Conservation (phyloP, 129 eudicot genomes). For the Arctium lappa region DNA sequence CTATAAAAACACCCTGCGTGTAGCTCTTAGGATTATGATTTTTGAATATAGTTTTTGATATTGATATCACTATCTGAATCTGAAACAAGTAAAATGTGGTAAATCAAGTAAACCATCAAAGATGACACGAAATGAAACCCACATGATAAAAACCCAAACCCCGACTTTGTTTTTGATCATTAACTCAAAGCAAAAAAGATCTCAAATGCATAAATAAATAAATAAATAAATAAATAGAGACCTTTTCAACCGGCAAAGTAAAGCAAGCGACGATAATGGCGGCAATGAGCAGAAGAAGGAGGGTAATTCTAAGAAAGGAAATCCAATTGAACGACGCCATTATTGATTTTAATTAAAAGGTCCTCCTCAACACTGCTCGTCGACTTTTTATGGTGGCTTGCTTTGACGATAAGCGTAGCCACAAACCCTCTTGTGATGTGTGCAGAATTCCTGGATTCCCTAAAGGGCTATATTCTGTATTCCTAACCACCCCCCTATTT, state of each 20-base stretch:
- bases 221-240: constrained; percentile 12
- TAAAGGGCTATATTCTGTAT: neutral
- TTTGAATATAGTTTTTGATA: no score
- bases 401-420: neutral
- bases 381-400: neutral
- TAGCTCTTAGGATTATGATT: no score
- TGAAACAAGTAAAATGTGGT: neutral
- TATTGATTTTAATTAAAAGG: neutral
- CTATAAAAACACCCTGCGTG: no score
- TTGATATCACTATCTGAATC: neutral
- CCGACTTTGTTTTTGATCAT: neutral
- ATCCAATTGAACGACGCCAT: constrained; percentile 65
- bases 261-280: constrained; percentile 64
- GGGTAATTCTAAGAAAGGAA: constrained; percentile 32
- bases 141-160: constrained; percentile 2
- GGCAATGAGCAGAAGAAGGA: constrained; percentile 50
- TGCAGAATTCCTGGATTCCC: neutral
- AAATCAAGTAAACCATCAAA: neutral
- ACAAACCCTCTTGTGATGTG: neutral
- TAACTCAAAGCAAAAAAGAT: neutral
- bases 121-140: neutral
- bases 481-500: no score
- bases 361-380: neutral
- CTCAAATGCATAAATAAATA: neutral
- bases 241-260: constrained; percentile 84